A percentile compares a stretch with the other conserved stretches of the same genome.
Evolutionary conservation across 2,329 filamentous ascomycete genomes (phyloP).

Genomic region (Drechslerella stenobrocha): DNA sequence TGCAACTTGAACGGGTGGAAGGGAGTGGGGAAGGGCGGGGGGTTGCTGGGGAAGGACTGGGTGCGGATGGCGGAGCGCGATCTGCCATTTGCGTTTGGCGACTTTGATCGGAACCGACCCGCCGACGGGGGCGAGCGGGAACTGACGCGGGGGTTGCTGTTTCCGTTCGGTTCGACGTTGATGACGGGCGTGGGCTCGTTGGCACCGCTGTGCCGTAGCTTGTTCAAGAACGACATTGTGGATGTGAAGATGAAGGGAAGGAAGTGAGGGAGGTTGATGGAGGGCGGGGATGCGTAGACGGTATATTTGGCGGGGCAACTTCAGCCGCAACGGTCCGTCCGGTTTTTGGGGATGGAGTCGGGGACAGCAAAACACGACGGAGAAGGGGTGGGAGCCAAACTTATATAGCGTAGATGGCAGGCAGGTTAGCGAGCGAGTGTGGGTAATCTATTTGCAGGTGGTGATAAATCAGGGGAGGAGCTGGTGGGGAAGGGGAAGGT

Average conservation of each 20-base stretch:
- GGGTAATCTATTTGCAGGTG: background rate
- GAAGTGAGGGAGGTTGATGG: background rate
- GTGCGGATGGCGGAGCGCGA: constrained; percentile 26
- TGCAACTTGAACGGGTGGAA: constrained; percentile 47
- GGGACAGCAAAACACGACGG: no score
- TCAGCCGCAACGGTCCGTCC: no score
- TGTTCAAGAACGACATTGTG: constrained; percentile 38
- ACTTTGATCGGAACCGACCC: constrained; percentile 27
- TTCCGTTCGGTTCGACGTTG: constrained; percentile 22
- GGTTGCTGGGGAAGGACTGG: constrained; percentile 31
- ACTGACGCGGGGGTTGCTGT: constrained; percentile 4
- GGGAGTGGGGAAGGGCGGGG: constrained; percentile 43
- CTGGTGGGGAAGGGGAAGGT: constrained; percentile 3
- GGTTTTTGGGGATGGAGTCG: background rate
- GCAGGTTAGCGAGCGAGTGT: background rate
- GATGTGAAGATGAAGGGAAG: background rate
- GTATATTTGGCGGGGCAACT: no score
- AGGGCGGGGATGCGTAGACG: no score
- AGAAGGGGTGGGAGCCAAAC: background rate
- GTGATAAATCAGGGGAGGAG: background rate
- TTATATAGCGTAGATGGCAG: background rate
- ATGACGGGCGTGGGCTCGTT: constrained; percentile 9
- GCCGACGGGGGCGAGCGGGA: constrained; percentile 40
- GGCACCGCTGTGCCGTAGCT: constrained; percentile 26
- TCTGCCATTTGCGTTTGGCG: constrained; percentile 28